Evolutionary conservation across 768 basidiomycete species (phyloP).

Genomic region (Phlegmacium glaucopus): DNA sequence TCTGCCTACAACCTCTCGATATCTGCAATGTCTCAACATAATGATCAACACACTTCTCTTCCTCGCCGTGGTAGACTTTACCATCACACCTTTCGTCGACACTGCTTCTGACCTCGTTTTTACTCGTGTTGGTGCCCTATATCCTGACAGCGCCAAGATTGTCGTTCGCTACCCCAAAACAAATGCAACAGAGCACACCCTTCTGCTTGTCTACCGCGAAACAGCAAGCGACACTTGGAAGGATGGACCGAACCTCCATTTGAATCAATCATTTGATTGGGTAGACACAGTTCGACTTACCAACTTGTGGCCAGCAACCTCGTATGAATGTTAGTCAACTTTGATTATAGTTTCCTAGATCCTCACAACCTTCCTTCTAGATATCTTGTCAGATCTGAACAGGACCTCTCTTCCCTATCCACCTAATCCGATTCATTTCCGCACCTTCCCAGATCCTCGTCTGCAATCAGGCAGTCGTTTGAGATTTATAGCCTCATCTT

Average conservation of each 20-base stretch:
- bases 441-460: slow-evolving; percentile 71
- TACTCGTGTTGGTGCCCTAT: slow-evolving; percentile 68
- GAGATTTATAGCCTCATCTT: slow-evolving; percentile 68
- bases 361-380: slow-evolving; percentile 23
- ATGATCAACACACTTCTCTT: slow-evolving; percentile 32
- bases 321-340: slow-evolving; percentile 60
- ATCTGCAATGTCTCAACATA: slow-evolving; percentile 26
- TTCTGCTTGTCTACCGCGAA: slow-evolving; percentile 47
- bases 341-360: slow-evolving; percentile 1
- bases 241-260: slow-evolving; percentile 47
- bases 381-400: slow-evolving; percentile 41
- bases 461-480: slow-evolving; percentile 52
- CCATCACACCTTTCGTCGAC: slow-evolving; percentile 52
- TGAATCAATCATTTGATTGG: slow-evolving; percentile 52
- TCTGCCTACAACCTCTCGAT: slow-evolving; percentile 31
- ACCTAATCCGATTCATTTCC: slow-evolving; percentile 51
- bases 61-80: slow-evolving; percentile 44
- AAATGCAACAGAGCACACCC: slow-evolving; percentile 28
- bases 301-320: slow-evolving; percentile 65
- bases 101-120: slow-evolving; percentile 54
- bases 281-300: slow-evolving; percentile 48
- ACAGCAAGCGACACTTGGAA: slow-evolving; percentile 40
- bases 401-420: slow-evolving; percentile 49
- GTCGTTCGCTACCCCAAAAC: slow-evolving; percentile 53
- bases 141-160: slow-evolving; percentile 61